These are phyloP conservation scores for Fraxinus floribunda DNA, from an alignment of 305 asterid species.

Conservation along the genomic window DNA sequence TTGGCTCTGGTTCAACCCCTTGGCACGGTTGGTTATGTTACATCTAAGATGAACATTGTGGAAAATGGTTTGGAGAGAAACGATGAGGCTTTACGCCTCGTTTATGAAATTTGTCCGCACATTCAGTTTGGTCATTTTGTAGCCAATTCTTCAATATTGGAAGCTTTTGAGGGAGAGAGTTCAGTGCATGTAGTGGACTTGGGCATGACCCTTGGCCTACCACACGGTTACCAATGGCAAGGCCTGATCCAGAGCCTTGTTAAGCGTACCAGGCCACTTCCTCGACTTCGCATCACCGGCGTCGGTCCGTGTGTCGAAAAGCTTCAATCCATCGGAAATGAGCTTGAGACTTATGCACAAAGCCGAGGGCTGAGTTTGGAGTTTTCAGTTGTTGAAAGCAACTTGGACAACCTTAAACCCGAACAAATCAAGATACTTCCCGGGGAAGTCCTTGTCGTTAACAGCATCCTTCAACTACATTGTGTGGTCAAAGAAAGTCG, in stretches of 20 bases:
- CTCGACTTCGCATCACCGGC: constrained; percentile 58
- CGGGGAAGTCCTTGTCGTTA: constrained; percentile 68
- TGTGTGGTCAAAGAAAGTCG: constrained; percentile 86
- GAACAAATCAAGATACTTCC: constrained; percentile 45
- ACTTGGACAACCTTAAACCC: constrained; percentile 63
- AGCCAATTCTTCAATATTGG: constrained; percentile 69
- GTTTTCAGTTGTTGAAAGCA: constrained; percentile 55
- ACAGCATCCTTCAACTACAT: constrained; percentile 75
- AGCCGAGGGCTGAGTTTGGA: constrained; percentile 46
- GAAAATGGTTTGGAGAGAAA: constrained; percentile 51
- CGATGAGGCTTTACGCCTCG: constrained; percentile 65
- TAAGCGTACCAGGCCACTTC: constrained; percentile 35
- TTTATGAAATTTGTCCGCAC: constrained; percentile 67
- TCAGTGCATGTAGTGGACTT: constrained; percentile 82
- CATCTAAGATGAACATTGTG: constrained; percentile 40
- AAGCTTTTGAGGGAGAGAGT: constrained; percentile 98
- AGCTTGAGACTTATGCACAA: constrained; percentile 52
- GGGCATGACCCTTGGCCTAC: constrained; percentile 75
- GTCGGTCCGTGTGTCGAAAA: constrained; percentile 48
- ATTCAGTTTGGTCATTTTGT: constrained; percentile 78
- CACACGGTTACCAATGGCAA: constrained; percentile 76
- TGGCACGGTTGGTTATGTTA: constrained; percentile 57
- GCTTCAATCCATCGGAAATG: constrained; percentile 56
- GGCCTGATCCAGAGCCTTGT: constrained; percentile 55
- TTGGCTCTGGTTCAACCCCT: constrained; percentile 72